Base-by-base conservation (phyloP, 768 basidiomycete genomes). In the Rhizopogon vesiculosus region DNA sequence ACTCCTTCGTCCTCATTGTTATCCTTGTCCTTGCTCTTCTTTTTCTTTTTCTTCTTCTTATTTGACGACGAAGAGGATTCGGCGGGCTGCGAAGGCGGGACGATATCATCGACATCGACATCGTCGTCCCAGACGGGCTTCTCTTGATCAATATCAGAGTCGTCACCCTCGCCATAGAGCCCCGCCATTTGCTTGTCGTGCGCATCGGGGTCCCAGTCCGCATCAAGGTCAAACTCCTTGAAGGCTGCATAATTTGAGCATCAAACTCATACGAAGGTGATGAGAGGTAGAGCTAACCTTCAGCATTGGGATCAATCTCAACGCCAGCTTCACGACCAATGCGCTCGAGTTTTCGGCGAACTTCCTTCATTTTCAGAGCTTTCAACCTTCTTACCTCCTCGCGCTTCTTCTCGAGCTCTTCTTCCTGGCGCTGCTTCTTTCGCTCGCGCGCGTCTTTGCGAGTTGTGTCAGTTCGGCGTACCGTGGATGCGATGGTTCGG, bases 41-140 rank as follows among this genome's bases (percentile, higher is more conserved):
- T 59, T 12, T 55, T 61, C 51, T 66, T 64, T 57, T 72, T 74
- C 59, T 78, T 82, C 68, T 83, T 86, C 63, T 78, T 84, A 56
- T 22, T 49, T 6, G 19, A 25, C 6, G 35, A 49, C 19, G 48
- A 38, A 25, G 77, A 80, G 51, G 65, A 51, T 64, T 70, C 63
- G 22, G 66, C 73, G 8, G 73, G 66, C 5, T 69, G 75, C 8
- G 73, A 65, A 54, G 58, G 25, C 25, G 4, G 69, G 4, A 67
- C 65, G 38, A 92, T 83, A 65, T 90, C 84, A n/a, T 75, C 79
- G 45, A 94, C 81, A 59, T 92, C 84, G 55, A 95, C 83, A 62
- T 97, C 93, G 58, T 97, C 91, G 42, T 91, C 87, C 96, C 96
- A 99, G 0, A 74, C 72, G 3, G 97, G 97, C 71, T 96, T 96